A percentile compares a stretch with the other conserved stretches of the same genome.
Evolutionary conservation across 2,329 filamentous ascomycete species (phyloP).

Genomic region (Botrytis medusae): DNA sequence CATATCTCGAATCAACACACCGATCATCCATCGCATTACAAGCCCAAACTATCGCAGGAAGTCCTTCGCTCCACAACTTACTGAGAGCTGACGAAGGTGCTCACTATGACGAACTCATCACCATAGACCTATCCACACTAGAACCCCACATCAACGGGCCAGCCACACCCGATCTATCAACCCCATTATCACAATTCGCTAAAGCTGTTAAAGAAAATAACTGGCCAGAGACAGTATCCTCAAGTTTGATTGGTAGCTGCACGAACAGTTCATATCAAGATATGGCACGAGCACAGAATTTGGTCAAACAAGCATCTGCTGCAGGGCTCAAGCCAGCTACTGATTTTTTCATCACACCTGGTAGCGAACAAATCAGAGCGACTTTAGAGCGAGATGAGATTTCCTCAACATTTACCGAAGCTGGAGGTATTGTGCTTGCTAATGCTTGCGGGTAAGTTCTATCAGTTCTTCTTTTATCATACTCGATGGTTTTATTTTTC

Average conservation of each 20-base stretch:
- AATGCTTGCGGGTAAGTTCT: conserved; percentile 73
- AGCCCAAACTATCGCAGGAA: conserved; percentile 37
- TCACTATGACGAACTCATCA: conserved; percentile 86
- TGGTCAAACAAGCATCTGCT: conserved; percentile 85
- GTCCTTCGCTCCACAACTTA: conserved; percentile 53
- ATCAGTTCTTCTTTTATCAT: not conserved
- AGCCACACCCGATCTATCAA: conserved; percentile 93
- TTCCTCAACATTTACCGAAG: conserved; percentile 78
- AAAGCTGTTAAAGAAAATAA: conserved; percentile 77
- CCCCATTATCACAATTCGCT: conserved; percentile 87
- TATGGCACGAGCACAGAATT: conserved; percentile 91
- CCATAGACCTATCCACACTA: conserved; percentile 83
- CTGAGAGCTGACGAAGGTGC: conserved; percentile 78
- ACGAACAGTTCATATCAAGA: conserved; percentile 99
- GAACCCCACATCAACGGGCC: conserved; percentile 98
- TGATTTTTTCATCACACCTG: conserved; percentile 94
- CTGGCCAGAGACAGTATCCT: conserved; percentile 90
- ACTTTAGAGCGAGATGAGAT: conserved; percentile 89
- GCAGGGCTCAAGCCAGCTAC: conserved; percentile 89
- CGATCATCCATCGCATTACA: conserved; percentile 49
- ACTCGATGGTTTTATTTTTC: too few species aligned
- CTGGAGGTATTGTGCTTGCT: conserved; percentile 85
- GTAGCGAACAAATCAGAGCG: conserved; percentile 93
- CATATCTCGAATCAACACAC: conserved; percentile 85
- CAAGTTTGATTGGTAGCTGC: conserved; percentile 94